Conservation (phyloP, 768 basidiomycete genomes). For the Tylopilus sp. region DNA sequence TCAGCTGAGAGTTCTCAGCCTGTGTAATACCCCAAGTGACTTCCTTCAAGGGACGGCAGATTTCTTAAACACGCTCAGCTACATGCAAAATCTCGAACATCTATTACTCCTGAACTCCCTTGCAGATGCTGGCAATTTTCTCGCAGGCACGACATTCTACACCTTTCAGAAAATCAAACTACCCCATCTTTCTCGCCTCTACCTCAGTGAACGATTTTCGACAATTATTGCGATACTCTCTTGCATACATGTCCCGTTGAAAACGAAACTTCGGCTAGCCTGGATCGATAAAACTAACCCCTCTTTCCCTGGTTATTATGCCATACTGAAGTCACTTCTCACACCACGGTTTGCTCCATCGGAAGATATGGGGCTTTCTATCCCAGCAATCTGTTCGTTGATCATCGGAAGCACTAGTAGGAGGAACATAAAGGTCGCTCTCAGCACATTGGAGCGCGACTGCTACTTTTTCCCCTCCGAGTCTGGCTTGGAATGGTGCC, state of each 20-base stretch:
- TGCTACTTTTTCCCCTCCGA: rapidly evolving
- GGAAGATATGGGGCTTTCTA: not conserved
- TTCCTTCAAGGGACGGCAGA: constrained; percentile 27
- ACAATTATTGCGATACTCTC: constrained; percentile 6
- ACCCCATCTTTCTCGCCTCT: constrained; percentile 8
- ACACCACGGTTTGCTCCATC: not conserved
- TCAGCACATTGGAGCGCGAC: not conserved
- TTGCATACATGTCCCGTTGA: constrained; percentile 1
- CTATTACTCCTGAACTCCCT: constrained; percentile 34
- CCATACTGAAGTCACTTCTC: not conserved
- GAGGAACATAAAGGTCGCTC: too few relatives aligned
- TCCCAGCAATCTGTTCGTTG: not conserved
- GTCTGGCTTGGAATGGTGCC: not conserved
- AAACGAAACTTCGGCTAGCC: not conserved
- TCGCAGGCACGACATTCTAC: not conserved
- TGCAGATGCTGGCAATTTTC: constrained; percentile 3
- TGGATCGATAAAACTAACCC: too few relatives aligned
- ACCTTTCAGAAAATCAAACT: not conserved
- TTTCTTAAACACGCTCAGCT: constrained; percentile 31
- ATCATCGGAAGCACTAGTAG: too few relatives aligned
- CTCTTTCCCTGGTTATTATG: not conserved
- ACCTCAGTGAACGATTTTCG: constrained; percentile 4
- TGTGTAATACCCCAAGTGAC: constrained; percentile 21
- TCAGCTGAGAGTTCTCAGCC: constrained; percentile 34
- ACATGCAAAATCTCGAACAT: constrained; percentile 33